Evolutionary conservation across 208 protist species (phyloP), one percentile per base, ranked within the genome.

Genomic region (Tritrichomonas musculus): DNA sequence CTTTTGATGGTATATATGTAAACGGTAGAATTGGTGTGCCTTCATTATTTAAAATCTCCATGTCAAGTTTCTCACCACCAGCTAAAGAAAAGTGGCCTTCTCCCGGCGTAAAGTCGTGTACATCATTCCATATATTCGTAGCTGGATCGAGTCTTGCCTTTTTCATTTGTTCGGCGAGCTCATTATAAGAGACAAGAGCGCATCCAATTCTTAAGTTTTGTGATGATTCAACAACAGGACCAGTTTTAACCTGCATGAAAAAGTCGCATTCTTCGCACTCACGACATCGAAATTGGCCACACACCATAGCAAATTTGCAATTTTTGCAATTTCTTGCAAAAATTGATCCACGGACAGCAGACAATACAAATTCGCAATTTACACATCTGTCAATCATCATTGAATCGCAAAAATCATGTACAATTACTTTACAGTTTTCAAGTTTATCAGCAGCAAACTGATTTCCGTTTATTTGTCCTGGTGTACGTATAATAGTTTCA

Each of bases 171-270:
- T 88, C 77, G 17, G 25, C 33, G 11, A 88, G 41, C 57, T 88
- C 77, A 39, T 41, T 41, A 50, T 88, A 88, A 17, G 8, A 39
- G 5, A 88, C 41, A n/a, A 44, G 14, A 20, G 77, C 77, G 39
- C 77, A 88, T 1, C 77, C 77, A 20, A 88, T 88, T 88, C 47
- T 53, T 5, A 88, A 20, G 8, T 53, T n/a, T 44, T 88, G 47
- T 39, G 77, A 88, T n/a, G 77, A 88, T 50, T 88, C 77, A 57
- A 88, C 47, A 88, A 88, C 77, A 39, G 77, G 77, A 20, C 77
- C 77, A 30, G 77, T 88, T 36, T 88, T 88, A 39, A 88, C 77
- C 33, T 88, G 77, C 77, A 88, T 88, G 47, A 88, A 88, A 47
- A 88, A 88, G n/a, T 88, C 47, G n/a, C 77, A 88, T 41, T 88